Percentiles rank a stretch among this genome's conserved stretches.
Evolutionary conservation across 495 filamentous ascomycete genomes (phyloP).

Genomic region (Zalerion maritima): DNA sequence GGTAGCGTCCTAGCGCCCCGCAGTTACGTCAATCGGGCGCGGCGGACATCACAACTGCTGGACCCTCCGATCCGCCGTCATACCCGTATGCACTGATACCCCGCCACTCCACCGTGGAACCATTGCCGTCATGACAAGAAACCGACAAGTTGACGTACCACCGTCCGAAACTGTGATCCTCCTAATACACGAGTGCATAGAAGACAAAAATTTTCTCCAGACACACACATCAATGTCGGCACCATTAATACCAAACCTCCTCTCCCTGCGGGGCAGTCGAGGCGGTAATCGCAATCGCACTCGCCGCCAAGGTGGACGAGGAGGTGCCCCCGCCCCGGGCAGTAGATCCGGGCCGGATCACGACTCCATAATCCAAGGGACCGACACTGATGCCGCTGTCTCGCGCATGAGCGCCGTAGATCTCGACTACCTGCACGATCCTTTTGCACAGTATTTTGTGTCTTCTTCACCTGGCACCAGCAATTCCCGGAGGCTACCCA

Average conservation of each 20-base stretch:
- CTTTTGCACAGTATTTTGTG: slow-evolving; percentile 56
- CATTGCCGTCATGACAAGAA: too few relatives aligned
- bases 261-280: slow-evolving; percentile 40
- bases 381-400: slow-evolving; percentile 81
- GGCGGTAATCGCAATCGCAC: slow-evolving; percentile 26
- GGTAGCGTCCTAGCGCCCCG: too few relatives aligned
- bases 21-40: too few relatives aligned
- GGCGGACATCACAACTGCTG: too few relatives aligned
- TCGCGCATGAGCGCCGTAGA: slow-evolving; percentile 79
- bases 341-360: slow-evolving; percentile 20
- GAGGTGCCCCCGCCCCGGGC: slow-evolving; percentile 9
- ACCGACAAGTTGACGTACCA: too few relatives aligned
- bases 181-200: too few relatives aligned
- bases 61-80: too few relatives aligned
- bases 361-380: slow-evolving; percentile 58
- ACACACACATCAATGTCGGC: too few relatives aligned
- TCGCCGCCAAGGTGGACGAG: slow-evolving; percentile 25
- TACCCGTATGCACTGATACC: too few relatives aligned
- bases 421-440: slow-evolving; percentile 75
- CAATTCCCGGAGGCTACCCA: slow-evolving; percentile 50
- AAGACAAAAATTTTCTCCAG: too few relatives aligned
- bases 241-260: slow-evolving; percentile 62
- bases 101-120: too few relatives aligned
- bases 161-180: too few relatives aligned
- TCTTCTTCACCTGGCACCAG: slow-evolving; percentile 17